Conservation (phyloP, 805 yeast species). For the Wickerhamiella allomyrinae region DNA sequence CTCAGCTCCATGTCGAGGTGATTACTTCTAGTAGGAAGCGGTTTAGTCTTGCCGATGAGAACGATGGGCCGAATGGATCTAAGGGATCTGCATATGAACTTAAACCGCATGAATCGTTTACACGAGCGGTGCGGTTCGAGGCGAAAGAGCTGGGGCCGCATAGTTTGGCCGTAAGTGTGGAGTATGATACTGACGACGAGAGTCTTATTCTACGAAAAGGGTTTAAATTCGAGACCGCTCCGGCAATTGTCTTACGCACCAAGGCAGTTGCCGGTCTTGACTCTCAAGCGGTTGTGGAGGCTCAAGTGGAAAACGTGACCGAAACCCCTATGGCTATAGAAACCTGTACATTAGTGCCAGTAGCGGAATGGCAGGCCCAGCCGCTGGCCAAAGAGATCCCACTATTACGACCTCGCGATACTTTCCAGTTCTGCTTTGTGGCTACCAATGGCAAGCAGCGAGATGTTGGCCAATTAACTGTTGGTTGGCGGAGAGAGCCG, state of each 20-base stretch:
- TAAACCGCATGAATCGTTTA: background rate
- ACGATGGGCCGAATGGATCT: too few relatives aligned
- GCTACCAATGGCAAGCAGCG: background rate
- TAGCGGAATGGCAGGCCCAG: background rate
- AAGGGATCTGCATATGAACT: background rate
- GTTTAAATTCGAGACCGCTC: background rate
- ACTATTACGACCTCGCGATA: background rate
- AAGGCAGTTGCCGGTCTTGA: background rate
- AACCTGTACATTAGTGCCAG: background rate
- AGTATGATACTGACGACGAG: background rate
- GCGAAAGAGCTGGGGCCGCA: background rate
- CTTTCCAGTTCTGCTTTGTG: background rate
- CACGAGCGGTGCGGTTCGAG: background rate
- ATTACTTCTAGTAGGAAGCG: background rate
- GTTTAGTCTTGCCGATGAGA: background rate
- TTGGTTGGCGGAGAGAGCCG: background rate
- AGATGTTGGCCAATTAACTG: background rate
- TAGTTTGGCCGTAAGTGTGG: background rate
- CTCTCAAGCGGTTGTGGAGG: background rate
- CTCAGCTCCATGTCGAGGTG: background rate
- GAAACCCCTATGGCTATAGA: background rate
- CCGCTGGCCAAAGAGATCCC: background rate
- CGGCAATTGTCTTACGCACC: background rate
- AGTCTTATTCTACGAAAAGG: background rate
- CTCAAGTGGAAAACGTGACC: background rate